Evolutionary conservation across 306 rosid species (phyloP), one percentile per base, ranked within the genome.

Genomic region (Citrullus colocynthis): DNA sequence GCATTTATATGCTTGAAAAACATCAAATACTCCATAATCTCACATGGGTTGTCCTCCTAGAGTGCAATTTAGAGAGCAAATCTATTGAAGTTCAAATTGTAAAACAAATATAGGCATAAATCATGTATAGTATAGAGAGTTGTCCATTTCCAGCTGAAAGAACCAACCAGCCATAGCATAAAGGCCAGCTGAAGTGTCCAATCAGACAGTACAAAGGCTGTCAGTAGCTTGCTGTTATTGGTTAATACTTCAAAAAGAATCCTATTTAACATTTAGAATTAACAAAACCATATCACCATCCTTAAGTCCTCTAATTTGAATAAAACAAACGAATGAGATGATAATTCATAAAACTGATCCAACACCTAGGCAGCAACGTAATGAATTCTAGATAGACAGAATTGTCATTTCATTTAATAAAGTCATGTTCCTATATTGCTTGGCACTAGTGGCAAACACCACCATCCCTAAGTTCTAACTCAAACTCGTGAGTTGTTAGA

Each of bases 391-490:
- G 9, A 41, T 18, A 0, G 76, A 71, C 58, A 24, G 20, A 71
- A 44, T 15, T 20, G 44, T 44, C 39, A 45, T 12, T 72, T 48
- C 60, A 72, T 49, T 72, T 14, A 12, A 44, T 69, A 20, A 73
- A 49, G 77, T 51, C 42, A 30, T 4, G 61, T 51, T 30, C 18
- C 60, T 16, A 15, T 49, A 28, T 30, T 48, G 61, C 24, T 30
- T 49, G 44, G 15, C 77, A 73, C 42, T 15, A 49, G 45, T 73
- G 77, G 77, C 28, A 49, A 73, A 73, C 77, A 73, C 60, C 60
- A 73, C 60, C 44, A 45, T 73, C 61, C 61, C 57, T 70, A 45
- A 6, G 45, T 70, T 70, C 75, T 73, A 73, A 73, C 60, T 20
- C 77, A 7, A 28, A 51, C 28, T 73, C 77, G 28, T 17, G 77